A percentile compares a stretch with the other conserved stretches of the same genome.
Evolutionary conservation across 306 rosid genomes (phyloP).

Genomic region (Ceratonia siliqua): DNA sequence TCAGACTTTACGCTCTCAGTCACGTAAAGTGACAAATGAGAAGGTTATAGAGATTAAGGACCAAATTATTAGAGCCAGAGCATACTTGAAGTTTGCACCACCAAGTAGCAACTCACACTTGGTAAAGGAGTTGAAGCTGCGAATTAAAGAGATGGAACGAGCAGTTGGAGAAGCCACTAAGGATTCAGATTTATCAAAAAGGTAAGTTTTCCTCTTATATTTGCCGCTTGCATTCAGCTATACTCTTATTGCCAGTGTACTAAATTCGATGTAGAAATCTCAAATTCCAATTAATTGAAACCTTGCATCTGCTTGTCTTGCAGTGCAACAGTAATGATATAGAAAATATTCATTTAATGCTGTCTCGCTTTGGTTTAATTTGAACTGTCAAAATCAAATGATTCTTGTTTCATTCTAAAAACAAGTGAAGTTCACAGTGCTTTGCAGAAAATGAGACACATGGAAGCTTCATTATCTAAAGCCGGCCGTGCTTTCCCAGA

Average conservation of each 20-base stretch:
- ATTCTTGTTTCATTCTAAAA: constrained; percentile 46
- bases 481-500: constrained; percentile 74
- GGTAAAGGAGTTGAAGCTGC: constrained; percentile 77
- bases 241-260: constrained; percentile 2
- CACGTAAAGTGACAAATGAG: constrained; percentile 42
- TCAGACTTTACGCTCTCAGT: constrained; percentile 36
- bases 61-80: constrained; percentile 84
- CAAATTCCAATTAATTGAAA: constrained; percentile 16
- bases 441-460: constrained; percentile 85
- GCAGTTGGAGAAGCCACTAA: constrained; percentile 62
- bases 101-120: constrained; percentile 70
- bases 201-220: constrained; percentile 49
- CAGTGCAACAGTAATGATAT: constrained; percentile 18
- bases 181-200: constrained; percentile 74
- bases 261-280: constrained; percentile 9
- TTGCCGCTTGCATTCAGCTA: constrained; percentile 25
- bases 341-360: constrained; percentile 6
- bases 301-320: constrained; percentile 1
- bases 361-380: constrained; percentile 30
- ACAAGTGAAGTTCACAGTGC: constrained; percentile 73
- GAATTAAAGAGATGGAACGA: constrained; percentile 76
- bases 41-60: constrained; percentile 77
- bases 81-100: constrained; percentile 67
- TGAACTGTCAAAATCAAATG: constrained; percentile 22
- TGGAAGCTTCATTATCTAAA: constrained; percentile 82